These are phyloP conservation scores for Ogataea thermomethanolica DNA, from an alignment of 805 yeast genomes.

Conservation along the genomic window DNA sequence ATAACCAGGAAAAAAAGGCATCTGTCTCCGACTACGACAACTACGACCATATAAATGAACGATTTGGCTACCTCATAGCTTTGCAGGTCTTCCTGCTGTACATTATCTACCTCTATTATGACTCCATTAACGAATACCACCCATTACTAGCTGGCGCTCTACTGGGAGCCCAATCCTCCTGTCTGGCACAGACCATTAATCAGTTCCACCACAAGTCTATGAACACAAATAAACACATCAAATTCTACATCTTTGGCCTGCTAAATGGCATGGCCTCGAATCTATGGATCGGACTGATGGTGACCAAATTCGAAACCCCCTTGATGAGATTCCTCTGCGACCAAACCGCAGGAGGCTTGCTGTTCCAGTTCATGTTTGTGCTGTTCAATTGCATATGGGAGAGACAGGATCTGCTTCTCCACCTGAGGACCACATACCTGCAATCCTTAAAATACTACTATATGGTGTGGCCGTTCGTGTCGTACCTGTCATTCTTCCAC, in stretches of 20 bases:
- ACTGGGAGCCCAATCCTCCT: conserved; percentile 28
- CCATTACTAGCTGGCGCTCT: conserved; percentile 25
- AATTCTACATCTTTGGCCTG: conserved; percentile 58
- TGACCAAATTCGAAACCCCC: conserved; percentile 35
- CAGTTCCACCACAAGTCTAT: conserved; percentile 26
- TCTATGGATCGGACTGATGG: conserved; percentile 51
- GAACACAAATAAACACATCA: conserved; percentile 32
- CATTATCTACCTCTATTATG: conserved; percentile 26
- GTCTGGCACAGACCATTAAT: conserved; percentile 31
- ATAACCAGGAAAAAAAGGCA: conserved; percentile 13
- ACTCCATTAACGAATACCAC: conserved; percentile 23
- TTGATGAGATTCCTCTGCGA: conserved; percentile 45
- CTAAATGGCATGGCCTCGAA: conserved; percentile 52
- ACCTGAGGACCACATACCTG: conserved; percentile 38
- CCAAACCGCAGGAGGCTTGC: conserved; percentile 52
- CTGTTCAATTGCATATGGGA: conserved; percentile 56
- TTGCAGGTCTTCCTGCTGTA: conserved; percentile 23
- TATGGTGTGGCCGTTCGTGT: conserved; percentile 58
- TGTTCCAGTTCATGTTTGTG: conserved; percentile 50
- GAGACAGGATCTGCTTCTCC: conserved; percentile 33
- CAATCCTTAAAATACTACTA: conserved; percentile 50
- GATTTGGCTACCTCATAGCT: conserved; percentile 25
- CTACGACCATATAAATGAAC: conserved; percentile 22
- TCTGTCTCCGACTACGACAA: conserved; percentile 11
- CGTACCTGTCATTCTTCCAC: conserved; percentile 46